These are phyloP conservation scores for Neurospora tetrasperma DNA, from an alignment of 495 filamentous ascomycete species.

Conservation along the genomic window DNA sequence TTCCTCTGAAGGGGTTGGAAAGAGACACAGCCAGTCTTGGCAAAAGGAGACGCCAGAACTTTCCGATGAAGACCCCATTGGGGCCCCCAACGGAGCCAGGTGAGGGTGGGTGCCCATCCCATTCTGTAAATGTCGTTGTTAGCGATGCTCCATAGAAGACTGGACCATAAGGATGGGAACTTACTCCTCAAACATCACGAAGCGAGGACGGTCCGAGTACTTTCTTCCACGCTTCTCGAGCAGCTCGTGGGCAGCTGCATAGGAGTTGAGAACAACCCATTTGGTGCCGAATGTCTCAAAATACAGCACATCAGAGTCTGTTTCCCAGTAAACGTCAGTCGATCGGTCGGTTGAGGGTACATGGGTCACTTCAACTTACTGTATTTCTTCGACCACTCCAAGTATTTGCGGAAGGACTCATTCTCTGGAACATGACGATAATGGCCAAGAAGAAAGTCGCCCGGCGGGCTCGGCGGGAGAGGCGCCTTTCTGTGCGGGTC, in stretches of 20 bases:
- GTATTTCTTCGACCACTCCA: constrained; percentile 30
- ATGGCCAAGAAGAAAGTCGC: constrained; percentile 33
- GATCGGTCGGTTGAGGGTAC: neutral
- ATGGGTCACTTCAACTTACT: constrained; percentile 14
- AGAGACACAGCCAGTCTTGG: constrained; percentile 24
- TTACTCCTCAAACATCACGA: constrained; percentile 39
- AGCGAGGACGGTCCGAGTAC: constrained; percentile 35
- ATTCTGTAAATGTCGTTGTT: constrained; percentile 15
- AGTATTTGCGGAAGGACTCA: constrained; percentile 31
- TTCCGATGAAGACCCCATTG: constrained; percentile 36
- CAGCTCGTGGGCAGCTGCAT: constrained; percentile 29
- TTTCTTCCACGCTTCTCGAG: constrained; percentile 34
- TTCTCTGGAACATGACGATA: constrained; percentile 29
- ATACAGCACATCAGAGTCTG: constrained; percentile 26
- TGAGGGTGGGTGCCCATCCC: constrained; percentile 37
- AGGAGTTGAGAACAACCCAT: constrained; percentile 34
- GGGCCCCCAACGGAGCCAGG: constrained; percentile 38
- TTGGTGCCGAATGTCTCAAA: constrained; percentile 34
- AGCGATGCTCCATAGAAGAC: neutral
- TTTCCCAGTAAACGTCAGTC: neutral
- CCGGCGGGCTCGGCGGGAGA: constrained; percentile 30
- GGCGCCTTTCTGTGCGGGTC: constrained; percentile 5
- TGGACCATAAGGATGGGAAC: neutral
- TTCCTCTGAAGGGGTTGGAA: constrained; percentile 24
- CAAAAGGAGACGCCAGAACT: constrained; percentile 31